A percentile compares a stretch with the other conserved stretches of the same genome.
phyloP scores from a whole-genome alignment of 768 basidiomycete genomes.

The Leccinum boreale region DNA sequence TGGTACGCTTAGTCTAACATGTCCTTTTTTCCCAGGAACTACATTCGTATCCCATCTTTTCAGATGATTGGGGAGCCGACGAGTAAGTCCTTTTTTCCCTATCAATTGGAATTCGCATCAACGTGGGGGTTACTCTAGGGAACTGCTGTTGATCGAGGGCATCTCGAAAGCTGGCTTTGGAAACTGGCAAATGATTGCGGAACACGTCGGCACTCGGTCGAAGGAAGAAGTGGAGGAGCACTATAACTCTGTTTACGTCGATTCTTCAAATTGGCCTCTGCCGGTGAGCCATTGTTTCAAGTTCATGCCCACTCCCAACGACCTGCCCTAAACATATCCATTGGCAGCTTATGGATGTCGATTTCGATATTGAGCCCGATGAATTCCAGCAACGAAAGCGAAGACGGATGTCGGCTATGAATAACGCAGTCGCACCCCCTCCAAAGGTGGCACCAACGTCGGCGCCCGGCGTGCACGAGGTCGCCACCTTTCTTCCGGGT shows the following conservation, averaged over 20 bases:
- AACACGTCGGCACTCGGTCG: conserved; percentile 90
- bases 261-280: conserved; percentile 74
- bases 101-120: not conserved
- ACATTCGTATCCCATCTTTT: conserved; percentile 94
- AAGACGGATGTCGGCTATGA: conserved; percentile 80
- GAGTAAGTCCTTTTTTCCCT: conserved; percentile 55
- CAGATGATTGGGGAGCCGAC: conserved; percentile 95
- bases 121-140: conserved; percentile 44
- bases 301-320: conserved; percentile 1
- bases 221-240: conserved; percentile 93
- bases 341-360: conserved; percentile 41
- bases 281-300: conserved; percentile 51
- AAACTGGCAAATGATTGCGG: conserved; percentile 96
- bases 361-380: conserved; percentile 72
- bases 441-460: conserved; percentile 83
- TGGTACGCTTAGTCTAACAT: conserved; percentile 1
- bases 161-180: conserved; percentile 85
- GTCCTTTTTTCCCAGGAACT: conserved; percentile 61
- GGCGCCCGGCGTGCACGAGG: conserved; percentile 87
- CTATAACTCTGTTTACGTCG: conserved; percentile 78
- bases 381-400: conserved; percentile 90
- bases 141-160: conserved; percentile 86
- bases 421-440: conserved; percentile 48
- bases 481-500: conserved; percentile 90
- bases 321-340: not conserved